phyloP scores from a whole-genome alignment of 208 protist genomes.

The Acanthamoeba royreba region DNA sequence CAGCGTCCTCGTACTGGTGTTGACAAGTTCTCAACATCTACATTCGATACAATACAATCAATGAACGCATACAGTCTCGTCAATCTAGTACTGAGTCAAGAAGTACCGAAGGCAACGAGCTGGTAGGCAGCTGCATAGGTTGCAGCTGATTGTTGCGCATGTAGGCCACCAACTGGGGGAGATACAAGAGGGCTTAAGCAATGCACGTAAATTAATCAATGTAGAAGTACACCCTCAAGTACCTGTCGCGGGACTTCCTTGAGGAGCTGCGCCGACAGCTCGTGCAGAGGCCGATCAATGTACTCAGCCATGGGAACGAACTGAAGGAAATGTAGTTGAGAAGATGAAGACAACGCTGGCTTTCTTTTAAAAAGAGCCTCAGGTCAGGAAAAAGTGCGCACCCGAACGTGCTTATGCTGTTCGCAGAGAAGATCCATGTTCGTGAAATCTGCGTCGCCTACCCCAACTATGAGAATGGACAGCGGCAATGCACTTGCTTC shows the following conservation, averaged over 20 bases:
- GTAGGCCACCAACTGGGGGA: neutral
- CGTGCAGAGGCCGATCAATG: neutral
- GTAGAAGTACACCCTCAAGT: neutral
- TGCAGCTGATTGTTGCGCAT: neutral
- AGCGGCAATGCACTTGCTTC: neutral
- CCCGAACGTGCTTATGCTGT: neutral
- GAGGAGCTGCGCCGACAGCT: neutral
- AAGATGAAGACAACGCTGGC: no score
- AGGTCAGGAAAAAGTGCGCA: neutral
- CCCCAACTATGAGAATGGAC: conserved; percentile 41
- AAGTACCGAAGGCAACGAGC: neutral
- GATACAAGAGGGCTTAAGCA: neutral
- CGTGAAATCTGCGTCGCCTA: conserved; percentile 38
- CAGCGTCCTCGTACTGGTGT: neutral
- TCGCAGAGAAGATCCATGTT: conserved; percentile 51
- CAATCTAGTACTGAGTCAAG: neutral
- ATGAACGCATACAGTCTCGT: neutral
- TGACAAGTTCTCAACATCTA: no score
- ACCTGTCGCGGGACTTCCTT: neutral
- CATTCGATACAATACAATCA: neutral
- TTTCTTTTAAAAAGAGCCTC: neutral
- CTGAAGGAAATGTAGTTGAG: neutral
- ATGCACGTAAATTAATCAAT: neutral
- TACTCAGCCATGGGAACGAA: neutral
- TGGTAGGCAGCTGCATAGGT: neutral